Percentiles rank a stretch among this genome's conserved stretches.
phyloP scores from a whole-genome alignment of 2,329 filamentous ascomycete species.

The Ascocoryne sarcoides region DNA sequence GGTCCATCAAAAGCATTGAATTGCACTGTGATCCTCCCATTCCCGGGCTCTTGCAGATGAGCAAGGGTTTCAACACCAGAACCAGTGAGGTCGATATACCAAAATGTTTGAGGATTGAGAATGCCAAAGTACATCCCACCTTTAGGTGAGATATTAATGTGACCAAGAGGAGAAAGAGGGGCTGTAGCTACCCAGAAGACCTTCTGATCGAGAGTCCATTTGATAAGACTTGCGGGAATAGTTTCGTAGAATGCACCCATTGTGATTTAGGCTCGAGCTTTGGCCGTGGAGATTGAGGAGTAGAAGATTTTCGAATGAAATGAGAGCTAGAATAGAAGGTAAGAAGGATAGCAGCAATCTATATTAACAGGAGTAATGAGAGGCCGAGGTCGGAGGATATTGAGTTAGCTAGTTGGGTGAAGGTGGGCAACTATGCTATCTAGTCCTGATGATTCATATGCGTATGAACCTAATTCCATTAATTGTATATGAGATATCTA shows the following conservation, averaged over 20 bases:
- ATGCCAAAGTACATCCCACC: slow-evolving; percentile 17
- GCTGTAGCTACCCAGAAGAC: slow-evolving; percentile 17
- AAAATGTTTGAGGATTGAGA: slow-evolving; percentile 10
- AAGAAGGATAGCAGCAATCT: too few relatives aligned
- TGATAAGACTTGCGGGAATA: slow-evolving; percentile 11
- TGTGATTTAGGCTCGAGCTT: too few relatives aligned
- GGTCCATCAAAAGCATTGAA: slow-evolving; percentile 17
- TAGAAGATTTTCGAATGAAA: too few relatives aligned
- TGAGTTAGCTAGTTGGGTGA: too few relatives aligned
- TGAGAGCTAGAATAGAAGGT: too few relatives aligned
- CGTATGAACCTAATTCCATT: too few relatives aligned
- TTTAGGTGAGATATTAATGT: slow-evolving; percentile 19
- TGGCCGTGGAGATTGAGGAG: too few relatives aligned
- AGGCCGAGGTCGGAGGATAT: too few relatives aligned
- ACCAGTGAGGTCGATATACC: slow-evolving; percentile 17
- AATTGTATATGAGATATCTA: too few relatives aligned
- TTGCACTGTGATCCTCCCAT: slow-evolving; percentile 15
- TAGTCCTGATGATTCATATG: too few relatives aligned
- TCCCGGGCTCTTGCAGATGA: slow-evolving; percentile 15
- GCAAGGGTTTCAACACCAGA: slow-evolving; percentile 16
- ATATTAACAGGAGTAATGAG: too few relatives aligned
- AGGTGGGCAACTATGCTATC: too few relatives aligned
- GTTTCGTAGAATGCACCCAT: slow-evolving; percentile 20
- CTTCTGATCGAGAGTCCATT: slow-evolving; percentile 17
- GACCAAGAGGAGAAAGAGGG: slow-evolving; percentile 12